Conservation (phyloP, 139 green algal species). For the Zygnema cylindricum region DNA sequence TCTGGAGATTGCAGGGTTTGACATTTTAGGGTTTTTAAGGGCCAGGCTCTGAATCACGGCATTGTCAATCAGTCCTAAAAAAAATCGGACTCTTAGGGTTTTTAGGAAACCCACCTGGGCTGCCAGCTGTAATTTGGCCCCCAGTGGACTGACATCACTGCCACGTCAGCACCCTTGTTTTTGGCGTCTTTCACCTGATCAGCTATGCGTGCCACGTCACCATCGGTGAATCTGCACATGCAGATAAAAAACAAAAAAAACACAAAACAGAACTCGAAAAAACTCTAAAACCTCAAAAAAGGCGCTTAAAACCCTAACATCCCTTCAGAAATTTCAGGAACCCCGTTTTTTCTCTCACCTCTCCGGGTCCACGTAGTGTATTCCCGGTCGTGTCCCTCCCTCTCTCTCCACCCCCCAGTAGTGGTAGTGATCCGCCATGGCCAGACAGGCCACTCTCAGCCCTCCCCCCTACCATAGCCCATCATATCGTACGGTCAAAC, state of each 20-base stretch:
- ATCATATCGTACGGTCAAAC: too few species aligned
- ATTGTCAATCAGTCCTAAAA: too few species aligned
- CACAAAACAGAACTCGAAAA: too few species aligned
- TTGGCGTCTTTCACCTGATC: not conserved
- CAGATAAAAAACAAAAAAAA: not conserved
- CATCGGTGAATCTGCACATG: not conserved
- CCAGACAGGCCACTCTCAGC: slow-evolving; percentile 65
- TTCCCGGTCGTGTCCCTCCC: slow-evolving; percentile 49
- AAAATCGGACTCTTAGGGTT: too few species aligned
- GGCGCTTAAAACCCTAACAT: too few species aligned
- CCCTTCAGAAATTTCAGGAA: not conserved
- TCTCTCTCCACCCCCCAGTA: slow-evolving; percentile 67
- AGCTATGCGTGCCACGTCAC: slow-evolving; percentile 5
- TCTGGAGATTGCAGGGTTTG: too few species aligned
- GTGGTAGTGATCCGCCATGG: slow-evolving; percentile 68
- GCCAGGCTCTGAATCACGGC: too few species aligned
- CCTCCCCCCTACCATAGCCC: not conserved
- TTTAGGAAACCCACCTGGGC: slow-evolving; percentile 51
- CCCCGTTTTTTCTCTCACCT: too few species aligned
- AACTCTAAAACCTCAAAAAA: too few species aligned
- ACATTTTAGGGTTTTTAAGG: too few species aligned
- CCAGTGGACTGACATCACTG: slow-evolving; percentile 74
- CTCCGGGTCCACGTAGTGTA: slow-evolving; percentile 72
- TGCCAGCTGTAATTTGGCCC: slow-evolving; percentile 74
- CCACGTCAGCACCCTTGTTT: slow-evolving; percentile 53